phyloP scores from a whole-genome alignment of 2,329 filamentous ascomycete genomes.

The Venturia oleaginea region DNA sequence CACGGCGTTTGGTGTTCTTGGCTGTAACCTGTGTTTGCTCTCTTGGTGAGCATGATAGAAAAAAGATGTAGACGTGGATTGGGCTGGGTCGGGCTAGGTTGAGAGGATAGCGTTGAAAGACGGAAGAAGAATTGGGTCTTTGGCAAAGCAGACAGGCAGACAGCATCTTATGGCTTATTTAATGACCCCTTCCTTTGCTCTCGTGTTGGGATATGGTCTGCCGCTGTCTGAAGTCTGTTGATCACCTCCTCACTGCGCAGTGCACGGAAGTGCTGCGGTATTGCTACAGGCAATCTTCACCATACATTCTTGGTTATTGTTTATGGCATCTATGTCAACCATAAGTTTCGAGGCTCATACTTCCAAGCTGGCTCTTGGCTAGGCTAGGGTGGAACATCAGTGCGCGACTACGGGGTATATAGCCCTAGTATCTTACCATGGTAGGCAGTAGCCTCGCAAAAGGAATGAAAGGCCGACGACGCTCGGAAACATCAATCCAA shows the following conservation, averaged over 20 bases:
- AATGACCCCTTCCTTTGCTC: background rate
- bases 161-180: background rate
- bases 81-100: background rate
- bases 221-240: background rate
- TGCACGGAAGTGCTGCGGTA: background rate
- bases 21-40: background rate
- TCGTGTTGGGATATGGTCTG: background rate
- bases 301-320: background rate
- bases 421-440: background rate
- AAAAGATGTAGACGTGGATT: background rate
- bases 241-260: background rate
- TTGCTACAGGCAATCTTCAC: background rate
- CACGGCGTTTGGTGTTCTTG: conserved; percentile 1
- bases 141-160: background rate
- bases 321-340: background rate
- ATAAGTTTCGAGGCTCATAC: background rate
- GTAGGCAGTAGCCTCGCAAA: background rate
- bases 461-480: background rate
- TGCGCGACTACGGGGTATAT: background rate
- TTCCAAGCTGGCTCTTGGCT: background rate
- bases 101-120: conserved; percentile 2
- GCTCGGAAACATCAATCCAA: background rate
- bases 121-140: background rate
- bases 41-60: background rate
- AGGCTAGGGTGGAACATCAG: background rate